A percentile compares a stretch with the other conserved stretches of the same genome.
Conservation (phyloP, 176 grass and related monocot genomes). For the Zoysia pacifica region DNA sequence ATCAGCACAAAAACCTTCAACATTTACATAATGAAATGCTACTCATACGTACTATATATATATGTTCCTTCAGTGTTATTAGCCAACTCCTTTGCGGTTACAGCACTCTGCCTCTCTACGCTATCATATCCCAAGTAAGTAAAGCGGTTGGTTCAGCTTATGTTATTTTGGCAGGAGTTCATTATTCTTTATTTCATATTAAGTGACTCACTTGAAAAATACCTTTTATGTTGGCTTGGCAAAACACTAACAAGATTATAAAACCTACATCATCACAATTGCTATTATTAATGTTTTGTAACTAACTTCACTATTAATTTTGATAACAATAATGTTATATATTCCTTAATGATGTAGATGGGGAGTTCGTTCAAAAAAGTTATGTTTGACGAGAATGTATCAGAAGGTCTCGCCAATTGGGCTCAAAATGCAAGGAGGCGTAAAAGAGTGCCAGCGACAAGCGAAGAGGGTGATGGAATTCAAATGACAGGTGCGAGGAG, state of each 20-base stretch:
- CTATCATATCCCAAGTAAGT: conserved; percentile 82
- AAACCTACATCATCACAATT: no score
- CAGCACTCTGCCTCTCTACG: conserved; percentile 79
- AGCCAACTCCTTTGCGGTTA: conserved; percentile 71
- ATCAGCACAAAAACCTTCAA: not conserved
- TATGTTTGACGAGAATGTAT: conserved; percentile 72
- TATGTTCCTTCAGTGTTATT: conserved; percentile 46
- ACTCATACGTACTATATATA: not conserved
- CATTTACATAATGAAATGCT: not conserved
- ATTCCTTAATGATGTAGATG: conserved; percentile 50
- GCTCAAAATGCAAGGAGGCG: conserved; percentile 41
- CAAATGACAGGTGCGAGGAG: conserved; percentile 41
- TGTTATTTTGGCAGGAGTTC: not conserved
- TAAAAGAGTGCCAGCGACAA: not conserved
- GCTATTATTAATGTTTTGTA: no score
- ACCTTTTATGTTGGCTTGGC: no score
- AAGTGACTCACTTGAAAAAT: not conserved
- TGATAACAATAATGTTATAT: not conserved
- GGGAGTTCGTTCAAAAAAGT: conserved; percentile 80
- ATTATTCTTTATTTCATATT: not conserved
- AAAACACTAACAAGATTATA: no score
- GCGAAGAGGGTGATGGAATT: conserved; percentile 3
- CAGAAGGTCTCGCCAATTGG: conserved; percentile 55
- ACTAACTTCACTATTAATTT: no score
- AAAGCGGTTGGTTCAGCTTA: not conserved